Conservation (phyloP, 768 basidiomycete genomes). For the Collybia mongolica region DNA sequence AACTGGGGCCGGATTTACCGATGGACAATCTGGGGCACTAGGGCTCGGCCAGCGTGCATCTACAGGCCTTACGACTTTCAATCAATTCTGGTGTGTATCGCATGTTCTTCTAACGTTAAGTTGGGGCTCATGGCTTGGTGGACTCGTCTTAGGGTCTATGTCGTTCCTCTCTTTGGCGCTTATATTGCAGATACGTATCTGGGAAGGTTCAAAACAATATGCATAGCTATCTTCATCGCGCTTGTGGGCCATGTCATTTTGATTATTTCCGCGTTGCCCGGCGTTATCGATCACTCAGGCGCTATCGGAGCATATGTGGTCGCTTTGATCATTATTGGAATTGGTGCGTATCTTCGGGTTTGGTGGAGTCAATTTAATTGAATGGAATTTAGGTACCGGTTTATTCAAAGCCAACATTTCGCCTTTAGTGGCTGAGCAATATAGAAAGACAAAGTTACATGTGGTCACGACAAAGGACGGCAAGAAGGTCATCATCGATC, state of each 20-base stretch:
- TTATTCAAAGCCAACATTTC: slow-evolving; percentile 78
- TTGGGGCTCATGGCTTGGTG: too few relatives aligned
- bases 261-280: slow-evolving; percentile 61
- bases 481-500: slow-evolving; percentile 76
- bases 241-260: slow-evolving; percentile 67
- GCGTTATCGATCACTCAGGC: slow-evolving; percentile 54
- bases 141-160: slow-evolving; percentile 46
- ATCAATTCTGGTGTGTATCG: slow-evolving; percentile 58
- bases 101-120: neutral
- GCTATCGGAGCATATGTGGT: slow-evolving; percentile 53
- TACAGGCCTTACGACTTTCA: slow-evolving; percentile 71
- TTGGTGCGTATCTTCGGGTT: slow-evolving; percentile 23
- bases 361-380: too few relatives aligned
- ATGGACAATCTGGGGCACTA: slow-evolving; percentile 67
- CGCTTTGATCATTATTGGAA: slow-evolving; percentile 61
- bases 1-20: slow-evolving; percentile 57
- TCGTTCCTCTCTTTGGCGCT: slow-evolving; percentile 67
- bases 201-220: slow-evolving; percentile 77
- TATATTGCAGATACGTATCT: slow-evolving; percentile 71
- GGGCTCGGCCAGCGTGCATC: slow-evolving; percentile 67
- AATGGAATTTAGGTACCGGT: slow-evolving; percentile 45
- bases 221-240: slow-evolving; percentile 55
- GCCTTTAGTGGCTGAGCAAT: slow-evolving; percentile 78
- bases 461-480: slow-evolving; percentile 48
- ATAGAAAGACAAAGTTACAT: slow-evolving; percentile 53